phyloP scores from a whole-genome alignment of 2,329 filamentous ascomycete species.

The Aspergillus udagawae region DNA sequence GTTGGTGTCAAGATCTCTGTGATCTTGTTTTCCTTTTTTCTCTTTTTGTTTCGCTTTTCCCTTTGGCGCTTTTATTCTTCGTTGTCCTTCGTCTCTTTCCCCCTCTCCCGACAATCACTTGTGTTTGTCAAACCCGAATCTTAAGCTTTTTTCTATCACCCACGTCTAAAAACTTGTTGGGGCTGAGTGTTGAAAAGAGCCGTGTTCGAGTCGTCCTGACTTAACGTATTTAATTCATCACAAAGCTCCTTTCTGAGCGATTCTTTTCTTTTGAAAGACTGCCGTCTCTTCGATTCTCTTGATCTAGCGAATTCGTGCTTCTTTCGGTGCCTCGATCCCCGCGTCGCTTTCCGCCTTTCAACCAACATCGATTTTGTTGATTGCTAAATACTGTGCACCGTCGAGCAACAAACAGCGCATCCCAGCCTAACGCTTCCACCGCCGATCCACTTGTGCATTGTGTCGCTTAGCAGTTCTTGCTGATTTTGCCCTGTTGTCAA shows the following conservation, averaged over 20 bases:
- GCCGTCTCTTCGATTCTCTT: background rate
- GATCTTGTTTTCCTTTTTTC: conserved; percentile 5
- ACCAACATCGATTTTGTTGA: conserved; percentile 20
- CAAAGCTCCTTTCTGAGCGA: conserved; percentile 4
- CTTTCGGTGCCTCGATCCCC: conserved; percentile 19
- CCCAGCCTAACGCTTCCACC: conserved; percentile 11
- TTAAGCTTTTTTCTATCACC: conserved; percentile 4
- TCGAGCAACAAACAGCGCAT: conserved; percentile 17
- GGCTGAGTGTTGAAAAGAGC: conserved; percentile 9
- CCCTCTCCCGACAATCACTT: background rate
- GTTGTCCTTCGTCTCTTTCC: conserved; percentile 4
- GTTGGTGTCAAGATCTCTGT: background rate
- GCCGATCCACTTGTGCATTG: conserved; percentile 19
- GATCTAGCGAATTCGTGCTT: conserved; percentile 6
- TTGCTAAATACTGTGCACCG: conserved; percentile 24
- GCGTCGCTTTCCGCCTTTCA: conserved; percentile 23
- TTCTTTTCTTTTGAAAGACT: background rate
- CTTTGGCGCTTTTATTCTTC: conserved; percentile 5
- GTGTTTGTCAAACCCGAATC: conserved; percentile 3
- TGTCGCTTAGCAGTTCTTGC: conserved; percentile 17
- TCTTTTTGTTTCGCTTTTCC: conserved; percentile 15
- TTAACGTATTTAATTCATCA: conserved; percentile 16
- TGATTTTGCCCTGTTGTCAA: conserved; percentile 18
- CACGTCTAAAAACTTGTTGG: conserved; percentile 7
- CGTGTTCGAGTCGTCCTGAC: conserved; percentile 16